A percentile compares a stretch with the other conserved stretches of the same genome.
phyloP scores from a whole-genome alignment of 78 protist species.

The Planoprotostelium fungivorum region DNA sequence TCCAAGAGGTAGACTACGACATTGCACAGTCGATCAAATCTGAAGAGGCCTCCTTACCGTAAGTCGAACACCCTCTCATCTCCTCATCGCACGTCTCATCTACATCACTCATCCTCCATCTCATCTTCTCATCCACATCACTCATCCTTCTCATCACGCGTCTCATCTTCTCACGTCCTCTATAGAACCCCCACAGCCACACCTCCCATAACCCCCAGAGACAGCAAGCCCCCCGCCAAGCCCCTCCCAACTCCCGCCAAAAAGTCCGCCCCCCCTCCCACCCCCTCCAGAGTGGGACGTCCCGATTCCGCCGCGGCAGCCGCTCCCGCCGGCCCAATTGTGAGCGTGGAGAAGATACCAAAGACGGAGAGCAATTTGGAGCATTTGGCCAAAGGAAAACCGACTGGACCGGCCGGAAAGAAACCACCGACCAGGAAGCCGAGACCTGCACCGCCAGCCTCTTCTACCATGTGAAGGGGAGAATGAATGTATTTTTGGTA shows the following conservation, averaged over 20 bases:
- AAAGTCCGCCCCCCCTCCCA: neutral
- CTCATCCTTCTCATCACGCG: too few relatives aligned
- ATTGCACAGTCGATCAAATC: neutral
- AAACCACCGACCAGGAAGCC: neutral
- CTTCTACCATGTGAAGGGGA: neutral
- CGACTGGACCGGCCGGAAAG: neutral
- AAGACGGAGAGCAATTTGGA: neutral
- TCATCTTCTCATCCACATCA: too few relatives aligned
- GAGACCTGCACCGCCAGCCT: neutral
- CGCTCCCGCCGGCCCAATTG: neutral
- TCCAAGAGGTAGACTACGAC: neutral
- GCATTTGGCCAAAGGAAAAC: neutral
- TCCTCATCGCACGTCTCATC: too few relatives aligned
- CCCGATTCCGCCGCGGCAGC: neutral
- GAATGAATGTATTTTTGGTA: too few relatives aligned
- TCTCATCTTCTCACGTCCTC: neutral
- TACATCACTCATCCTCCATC: too few relatives aligned
- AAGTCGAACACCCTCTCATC: too few relatives aligned
- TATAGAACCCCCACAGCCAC: neutral
- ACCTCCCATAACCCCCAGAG: neutral
- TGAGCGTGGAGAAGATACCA: neutral
- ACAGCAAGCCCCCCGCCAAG: neutral
- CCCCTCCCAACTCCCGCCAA: neutral
- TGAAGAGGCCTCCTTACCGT: too few relatives aligned
- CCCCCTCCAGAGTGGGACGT: neutral